phyloP scores from a whole-genome alignment of 1,284 basidiomycete genomes.

The Ceratobasidium sp. region DNA sequence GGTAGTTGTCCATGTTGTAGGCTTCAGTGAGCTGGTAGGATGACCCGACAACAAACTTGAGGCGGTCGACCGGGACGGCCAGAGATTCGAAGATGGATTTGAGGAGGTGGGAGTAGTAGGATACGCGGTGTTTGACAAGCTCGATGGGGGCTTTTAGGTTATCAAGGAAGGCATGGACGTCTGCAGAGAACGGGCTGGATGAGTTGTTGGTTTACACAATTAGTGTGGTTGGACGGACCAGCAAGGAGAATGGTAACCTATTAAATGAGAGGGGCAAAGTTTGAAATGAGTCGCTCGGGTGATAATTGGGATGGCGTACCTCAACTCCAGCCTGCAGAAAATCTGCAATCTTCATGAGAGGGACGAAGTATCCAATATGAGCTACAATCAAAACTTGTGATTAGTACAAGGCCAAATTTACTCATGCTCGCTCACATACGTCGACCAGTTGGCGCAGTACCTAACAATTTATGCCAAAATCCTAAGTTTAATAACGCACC shows the following conservation, averaged over 20 bases:
- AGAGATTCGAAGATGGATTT: constrained; percentile 87
- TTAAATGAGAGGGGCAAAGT: background rate
- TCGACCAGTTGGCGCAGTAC: constrained; percentile 92
- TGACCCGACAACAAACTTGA: constrained; percentile 89
- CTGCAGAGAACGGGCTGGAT: constrained; percentile 57
- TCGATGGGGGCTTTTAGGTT: constrained; percentile 98
- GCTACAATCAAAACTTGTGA: constrained; percentile 61
- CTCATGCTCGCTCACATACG: constrained; percentile 65
- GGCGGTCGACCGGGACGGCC: constrained; percentile 87
- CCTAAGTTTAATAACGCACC: constrained; percentile 26
- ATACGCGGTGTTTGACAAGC: constrained; percentile 87
- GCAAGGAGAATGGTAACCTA: constrained; percentile 91
- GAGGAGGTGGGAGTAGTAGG: constrained; percentile 90
- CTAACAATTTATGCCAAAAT: constrained; percentile 59
- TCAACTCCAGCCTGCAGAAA: constrained; percentile 92
- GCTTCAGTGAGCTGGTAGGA: constrained; percentile 91
- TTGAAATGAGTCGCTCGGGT: constrained; percentile 13
- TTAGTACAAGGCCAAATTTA: background rate
- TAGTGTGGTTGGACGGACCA: constrained; percentile 60
- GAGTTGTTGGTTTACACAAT: background rate
- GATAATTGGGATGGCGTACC: constrained; percentile 55
- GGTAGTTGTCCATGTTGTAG: constrained; percentile 97
- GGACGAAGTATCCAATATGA: constrained; percentile 97
- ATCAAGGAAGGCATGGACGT: constrained; percentile 97
- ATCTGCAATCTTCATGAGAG: constrained; percentile 96